These are phyloP conservation scores for Paradendryphiella salina DNA, from an alignment of 2,329 filamentous ascomycete species.

Conservation along the genomic window DNA sequence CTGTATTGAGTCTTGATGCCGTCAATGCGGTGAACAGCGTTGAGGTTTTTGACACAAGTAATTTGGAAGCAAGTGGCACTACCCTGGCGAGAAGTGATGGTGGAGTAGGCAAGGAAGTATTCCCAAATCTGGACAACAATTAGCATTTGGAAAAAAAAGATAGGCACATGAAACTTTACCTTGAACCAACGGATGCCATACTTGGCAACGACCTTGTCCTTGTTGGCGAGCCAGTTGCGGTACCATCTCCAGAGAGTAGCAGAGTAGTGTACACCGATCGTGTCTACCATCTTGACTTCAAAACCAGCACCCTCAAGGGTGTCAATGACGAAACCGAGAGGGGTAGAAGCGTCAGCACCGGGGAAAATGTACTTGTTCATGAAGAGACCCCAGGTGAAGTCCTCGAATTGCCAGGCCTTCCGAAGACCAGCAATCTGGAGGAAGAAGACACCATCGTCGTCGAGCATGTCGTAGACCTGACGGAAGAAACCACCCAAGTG, in stretches of 20 bases:
- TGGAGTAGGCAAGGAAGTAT: constrained; percentile 84
- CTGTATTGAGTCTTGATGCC: constrained; percentile 71
- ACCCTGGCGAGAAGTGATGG: constrained; percentile 82
- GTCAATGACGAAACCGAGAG: constrained; percentile 83
- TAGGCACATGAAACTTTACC: constrained; percentile 58
- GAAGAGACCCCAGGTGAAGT: constrained; percentile 96
- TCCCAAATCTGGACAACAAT: constrained; percentile 75
- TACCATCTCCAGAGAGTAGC: constrained; percentile 98
- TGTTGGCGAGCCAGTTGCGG: constrained; percentile 95
- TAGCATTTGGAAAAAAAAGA: constrained; percentile 4
- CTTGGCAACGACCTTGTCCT: constrained; percentile 89
- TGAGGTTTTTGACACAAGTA: constrained; percentile 85
- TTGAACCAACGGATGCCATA: constrained; percentile 96
- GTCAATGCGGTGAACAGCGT: constrained; percentile 79
- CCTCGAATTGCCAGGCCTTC: constrained; percentile 96
- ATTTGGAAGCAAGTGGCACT: constrained; percentile 86
- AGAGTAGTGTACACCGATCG: constrained; percentile 94
- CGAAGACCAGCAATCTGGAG: constrained; percentile 93
- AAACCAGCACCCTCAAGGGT: constrained; percentile 84
- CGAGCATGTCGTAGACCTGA: constrained; percentile 92
- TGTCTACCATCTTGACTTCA: constrained; percentile 90
- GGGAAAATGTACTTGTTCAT: constrained; percentile 99
- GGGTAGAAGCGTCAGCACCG: constrained; percentile 92
- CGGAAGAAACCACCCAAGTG: constrained; percentile 79
- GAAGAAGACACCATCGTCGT: constrained; percentile 95